Evolutionary conservation across 176 grass and related monocot species (phyloP).

Genomic region (Phragmites australis): DNA sequence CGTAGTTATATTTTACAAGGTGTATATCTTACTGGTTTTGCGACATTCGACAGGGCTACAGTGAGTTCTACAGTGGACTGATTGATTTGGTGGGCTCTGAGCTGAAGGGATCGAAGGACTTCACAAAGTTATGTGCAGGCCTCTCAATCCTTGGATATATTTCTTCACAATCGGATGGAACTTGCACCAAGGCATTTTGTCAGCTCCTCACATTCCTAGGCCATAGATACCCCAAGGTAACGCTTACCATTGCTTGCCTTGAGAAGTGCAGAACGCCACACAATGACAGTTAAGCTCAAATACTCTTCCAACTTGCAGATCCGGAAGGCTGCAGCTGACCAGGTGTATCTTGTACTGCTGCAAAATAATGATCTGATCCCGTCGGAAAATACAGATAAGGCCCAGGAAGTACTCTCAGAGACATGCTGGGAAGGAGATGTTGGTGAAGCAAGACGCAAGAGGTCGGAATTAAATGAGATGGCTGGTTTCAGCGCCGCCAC

Average conservation of each 20-base stretch:
- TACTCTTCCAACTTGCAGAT: slow-evolving; percentile 50
- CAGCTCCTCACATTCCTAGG: slow-evolving; percentile 71
- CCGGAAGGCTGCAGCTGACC: slow-evolving; percentile 80
- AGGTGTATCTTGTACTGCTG: slow-evolving; percentile 86
- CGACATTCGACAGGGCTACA: slow-evolving; percentile 47
- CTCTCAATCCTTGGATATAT: slow-evolving; percentile 88
- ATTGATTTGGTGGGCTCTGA: slow-evolving; percentile 63
- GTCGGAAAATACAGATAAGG: slow-evolving; percentile 54
- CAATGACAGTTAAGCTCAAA: slow-evolving; percentile 4
- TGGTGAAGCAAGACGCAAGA: slow-evolving; percentile 60
- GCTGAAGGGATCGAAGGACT: slow-evolving; percentile 85
- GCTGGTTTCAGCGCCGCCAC: slow-evolving; percentile 44
- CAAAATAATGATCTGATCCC: slow-evolving; percentile 60
- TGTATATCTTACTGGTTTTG: slow-evolving; percentile 34
- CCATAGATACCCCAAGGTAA: slow-evolving; percentile 95
- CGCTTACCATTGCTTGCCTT: slow-evolving; percentile 10
- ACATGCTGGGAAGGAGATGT: slow-evolving; percentile 90
- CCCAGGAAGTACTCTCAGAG: slow-evolving; percentile 66
- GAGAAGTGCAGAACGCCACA: neutral
- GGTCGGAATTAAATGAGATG: slow-evolving; percentile 57
- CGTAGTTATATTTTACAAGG: slow-evolving; percentile 17
- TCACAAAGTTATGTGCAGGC: slow-evolving; percentile 76
- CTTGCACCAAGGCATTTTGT: slow-evolving; percentile 69
- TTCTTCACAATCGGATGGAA: slow-evolving; percentile 60
- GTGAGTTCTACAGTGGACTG: slow-evolving; percentile 61